phyloP scores from a whole-genome alignment of 257 asterid genomes.

The Fraxinus pennsylvanica region DNA sequence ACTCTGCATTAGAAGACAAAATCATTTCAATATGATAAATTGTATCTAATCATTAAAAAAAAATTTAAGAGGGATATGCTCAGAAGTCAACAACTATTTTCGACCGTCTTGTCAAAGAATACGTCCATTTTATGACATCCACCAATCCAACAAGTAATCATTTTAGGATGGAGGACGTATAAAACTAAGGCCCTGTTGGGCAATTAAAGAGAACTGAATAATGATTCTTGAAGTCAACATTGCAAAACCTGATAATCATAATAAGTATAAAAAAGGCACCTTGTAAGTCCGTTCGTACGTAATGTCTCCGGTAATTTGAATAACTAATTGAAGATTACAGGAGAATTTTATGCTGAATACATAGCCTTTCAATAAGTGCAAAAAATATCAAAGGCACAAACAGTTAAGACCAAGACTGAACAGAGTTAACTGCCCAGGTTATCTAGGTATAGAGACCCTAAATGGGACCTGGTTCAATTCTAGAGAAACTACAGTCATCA shows the following conservation, averaged over 20 bases:
- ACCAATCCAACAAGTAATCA: not conserved
- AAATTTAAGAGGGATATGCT: not conserved
- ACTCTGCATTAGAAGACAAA: slow-evolving; percentile 55
- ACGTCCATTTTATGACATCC: not conserved
- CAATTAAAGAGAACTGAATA: not conserved
- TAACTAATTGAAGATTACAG: not conserved
- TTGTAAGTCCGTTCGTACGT: not conserved
- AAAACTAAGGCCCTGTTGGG: not conserved
- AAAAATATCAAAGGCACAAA: not conserved
- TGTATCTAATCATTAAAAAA: not conserved
- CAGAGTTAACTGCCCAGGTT: not conserved
- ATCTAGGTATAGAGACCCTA: not conserved
- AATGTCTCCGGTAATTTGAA: not conserved
- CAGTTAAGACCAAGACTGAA: not conserved
- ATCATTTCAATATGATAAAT: slow-evolving; percentile 3
- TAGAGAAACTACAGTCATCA: not conserved
- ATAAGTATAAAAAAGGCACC: not conserved
- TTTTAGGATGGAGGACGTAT: not conserved
- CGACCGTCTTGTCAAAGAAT: not conserved
- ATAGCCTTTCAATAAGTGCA: not conserved
- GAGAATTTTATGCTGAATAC: not conserved
- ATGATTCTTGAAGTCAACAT: not conserved
- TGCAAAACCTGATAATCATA: not conserved
- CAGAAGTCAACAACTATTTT: not conserved
- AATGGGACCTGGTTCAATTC: not conserved